Percentiles rank a stretch among this genome's conserved stretches.
phyloP scores from a whole-genome alignment of 176 grass and related monocot species.

The Panicum miliaceum region DNA sequence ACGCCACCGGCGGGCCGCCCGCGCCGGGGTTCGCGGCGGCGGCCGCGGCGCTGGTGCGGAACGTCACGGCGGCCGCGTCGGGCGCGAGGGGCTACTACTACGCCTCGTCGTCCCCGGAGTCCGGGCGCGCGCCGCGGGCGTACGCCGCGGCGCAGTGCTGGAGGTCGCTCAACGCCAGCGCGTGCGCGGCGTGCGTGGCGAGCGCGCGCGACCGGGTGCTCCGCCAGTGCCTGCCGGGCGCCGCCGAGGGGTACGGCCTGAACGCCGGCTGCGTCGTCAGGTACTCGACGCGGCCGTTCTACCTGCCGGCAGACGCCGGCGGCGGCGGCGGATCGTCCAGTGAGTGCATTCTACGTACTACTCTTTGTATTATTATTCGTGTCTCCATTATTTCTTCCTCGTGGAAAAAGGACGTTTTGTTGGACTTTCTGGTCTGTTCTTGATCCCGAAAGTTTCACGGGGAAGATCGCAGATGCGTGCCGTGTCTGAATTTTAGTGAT shows the following conservation, averaged over 20 bases:
- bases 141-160: slow-evolving; percentile 88
- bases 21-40: slow-evolving; percentile 30
- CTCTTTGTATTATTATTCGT: neutral
- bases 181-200: slow-evolving; percentile 62
- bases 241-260: slow-evolving; percentile 58
- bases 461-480: neutral
- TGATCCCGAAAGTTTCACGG: slow-evolving; percentile 4
- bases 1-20: slow-evolving; percentile 8
- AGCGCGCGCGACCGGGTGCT: slow-evolving; percentile 48
- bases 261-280: slow-evolving; percentile 84
- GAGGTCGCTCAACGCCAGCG: slow-evolving; percentile 71
- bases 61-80: slow-evolving; percentile 58
- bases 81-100: slow-evolving; percentile 39
- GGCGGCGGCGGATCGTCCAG: slow-evolving; percentile 43
- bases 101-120: neutral
- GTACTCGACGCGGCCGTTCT: slow-evolving; percentile 83
- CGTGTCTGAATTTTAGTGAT: slow-evolving; percentile 43
- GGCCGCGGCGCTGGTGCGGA: slow-evolving; percentile 40
- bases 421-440: neutral
- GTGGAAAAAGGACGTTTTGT: neutral
- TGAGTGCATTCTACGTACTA: slow-evolving; percentile 27
- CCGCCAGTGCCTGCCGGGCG: slow-evolving; percentile 54
- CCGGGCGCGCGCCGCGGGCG: slow-evolving; percentile 10
- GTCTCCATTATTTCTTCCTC: neutral
- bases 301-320: slow-evolving; percentile 35